These are phyloP conservation scores for Hypsizygus ulmarius DNA, from an alignment of 1,284 basidiomycete genomes.

Conservation along the genomic window DNA sequence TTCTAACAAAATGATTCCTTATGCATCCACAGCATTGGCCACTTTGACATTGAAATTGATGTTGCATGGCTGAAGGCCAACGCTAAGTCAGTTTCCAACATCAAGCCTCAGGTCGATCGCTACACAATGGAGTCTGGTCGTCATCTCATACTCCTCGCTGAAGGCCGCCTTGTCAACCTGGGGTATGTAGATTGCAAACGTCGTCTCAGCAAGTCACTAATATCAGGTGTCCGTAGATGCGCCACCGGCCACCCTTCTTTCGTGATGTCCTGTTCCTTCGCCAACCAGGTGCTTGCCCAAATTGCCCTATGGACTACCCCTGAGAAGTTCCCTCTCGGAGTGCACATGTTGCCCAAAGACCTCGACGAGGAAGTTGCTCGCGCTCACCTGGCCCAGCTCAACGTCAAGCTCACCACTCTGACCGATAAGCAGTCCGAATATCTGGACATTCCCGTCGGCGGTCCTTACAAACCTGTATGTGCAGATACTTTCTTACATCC, in stretches of 20 bases:
- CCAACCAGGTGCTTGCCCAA: slow-evolving; percentile 98
- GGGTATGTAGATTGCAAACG: slow-evolving; percentile 56
- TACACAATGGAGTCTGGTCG: slow-evolving; percentile 90
- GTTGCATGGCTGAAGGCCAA: slow-evolving; percentile 98
- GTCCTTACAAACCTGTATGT: slow-evolving; percentile 86
- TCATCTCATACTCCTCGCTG: slow-evolving; percentile 96
- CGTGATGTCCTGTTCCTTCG: slow-evolving; percentile 99
- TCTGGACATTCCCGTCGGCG: slow-evolving; percentile 86
- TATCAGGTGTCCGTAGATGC: slow-evolving; percentile 41
- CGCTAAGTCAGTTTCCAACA: slow-evolving; percentile 82
- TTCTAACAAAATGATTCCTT: not conserved
- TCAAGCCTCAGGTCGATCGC: slow-evolving; percentile 99
- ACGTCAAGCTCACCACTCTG: slow-evolving; percentile 91
- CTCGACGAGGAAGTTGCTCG: slow-evolving; percentile 99
- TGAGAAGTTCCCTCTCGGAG: slow-evolving; percentile 88
- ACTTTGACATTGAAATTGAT: slow-evolving; percentile 99
- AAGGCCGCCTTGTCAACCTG: slow-evolving; percentile 98
- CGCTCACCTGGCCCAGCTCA: slow-evolving; percentile 88
- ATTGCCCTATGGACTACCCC: slow-evolving; percentile 97
- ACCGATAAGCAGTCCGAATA: slow-evolving; percentile 81
- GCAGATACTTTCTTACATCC: not conserved
- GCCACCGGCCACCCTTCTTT: slow-evolving; percentile 93
- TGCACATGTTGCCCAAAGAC: slow-evolving; percentile 96
- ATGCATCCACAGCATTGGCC: slow-evolving; percentile 74
- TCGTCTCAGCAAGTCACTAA: slow-evolving; percentile 2